A percentile compares a stretch with the other conserved stretches of the same genome.
Conservation (phyloP, 768 basidiomycete species). For the Neoboletus brunneissimus region DNA sequence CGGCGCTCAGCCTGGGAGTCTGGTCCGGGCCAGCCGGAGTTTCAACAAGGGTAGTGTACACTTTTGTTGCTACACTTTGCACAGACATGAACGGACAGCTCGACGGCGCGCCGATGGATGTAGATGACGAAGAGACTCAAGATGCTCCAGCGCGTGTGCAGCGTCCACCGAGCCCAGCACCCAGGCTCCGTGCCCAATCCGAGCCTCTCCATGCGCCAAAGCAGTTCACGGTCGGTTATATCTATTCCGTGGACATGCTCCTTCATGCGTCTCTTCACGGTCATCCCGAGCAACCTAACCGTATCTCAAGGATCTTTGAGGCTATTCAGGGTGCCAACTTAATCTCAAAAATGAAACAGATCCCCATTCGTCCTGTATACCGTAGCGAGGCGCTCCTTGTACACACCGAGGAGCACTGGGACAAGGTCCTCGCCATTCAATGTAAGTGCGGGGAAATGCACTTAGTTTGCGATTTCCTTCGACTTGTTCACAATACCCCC, state of each 20-base stretch:
- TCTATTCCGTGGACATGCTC: constrained; percentile 87
- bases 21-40: constrained; percentile 11
- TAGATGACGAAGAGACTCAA: constrained; percentile 21
- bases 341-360: constrained; percentile 67
- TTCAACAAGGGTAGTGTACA: constrained; percentile 13
- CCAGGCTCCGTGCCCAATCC: constrained; percentile 26
- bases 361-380: constrained; percentile 72
- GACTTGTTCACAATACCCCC: not conserved
- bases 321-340: constrained; percentile 58
- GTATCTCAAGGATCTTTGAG: constrained; percentile 75
- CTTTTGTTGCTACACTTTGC: constrained; percentile 1
- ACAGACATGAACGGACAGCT: constrained; percentile 20
- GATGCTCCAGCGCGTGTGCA: not conserved
- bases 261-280: constrained; percentile 65
- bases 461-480: constrained; percentile 3
- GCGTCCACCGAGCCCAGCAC: constrained; percentile 21
- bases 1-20: constrained; percentile 4
- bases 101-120: constrained; percentile 27
- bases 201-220: constrained; percentile 30
- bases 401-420: constrained; percentile 90
- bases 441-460: constrained; percentile 49
- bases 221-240: constrained; percentile 63
- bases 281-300: constrained; percentile 75
- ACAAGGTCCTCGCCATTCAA: constrained; percentile 80
- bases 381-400: constrained; percentile 83